A percentile compares a stretch with the other conserved stretches of the same genome.
phyloP scores from a whole-genome alignment of 2,329 filamentous ascomycete genomes.

The Fusarium miscanthi region DNA sequence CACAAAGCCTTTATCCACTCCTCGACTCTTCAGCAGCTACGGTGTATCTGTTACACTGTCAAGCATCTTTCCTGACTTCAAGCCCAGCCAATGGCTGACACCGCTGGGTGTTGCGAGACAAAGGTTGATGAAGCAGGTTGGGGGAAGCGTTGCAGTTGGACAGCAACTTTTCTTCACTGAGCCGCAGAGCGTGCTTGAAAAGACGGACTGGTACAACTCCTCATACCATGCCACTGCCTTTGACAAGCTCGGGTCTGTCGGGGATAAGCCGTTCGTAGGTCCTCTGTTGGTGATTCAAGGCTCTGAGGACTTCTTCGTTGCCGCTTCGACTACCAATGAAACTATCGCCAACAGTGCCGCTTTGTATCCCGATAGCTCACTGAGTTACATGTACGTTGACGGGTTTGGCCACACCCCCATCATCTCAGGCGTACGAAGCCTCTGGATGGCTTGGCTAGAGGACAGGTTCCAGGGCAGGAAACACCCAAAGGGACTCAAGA shows the following conservation, averaged over 20 bases:
- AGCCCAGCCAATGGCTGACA: slow-evolving; percentile 24
- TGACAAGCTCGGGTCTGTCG: background rate
- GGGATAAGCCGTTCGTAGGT: background rate
- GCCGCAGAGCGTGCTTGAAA: rapidly evolving
- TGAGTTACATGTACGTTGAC: background rate
- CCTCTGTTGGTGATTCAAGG: slow-evolving; percentile 11
- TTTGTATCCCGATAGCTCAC: rapidly evolving
- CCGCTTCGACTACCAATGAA: background rate
- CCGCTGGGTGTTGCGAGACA: slow-evolving; percentile 17
- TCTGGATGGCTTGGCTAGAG: slow-evolving; percentile 10
- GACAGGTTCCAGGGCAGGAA: background rate
- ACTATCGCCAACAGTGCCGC: background rate
- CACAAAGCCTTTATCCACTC: background rate
- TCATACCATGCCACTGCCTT: slow-evolving; percentile 18
- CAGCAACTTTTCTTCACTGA: slow-evolving; percentile 9
- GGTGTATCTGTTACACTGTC: background rate
- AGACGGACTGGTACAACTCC: background rate
- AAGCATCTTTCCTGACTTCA: slow-evolving; percentile 24
- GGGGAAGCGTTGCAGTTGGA: background rate
- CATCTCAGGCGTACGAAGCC: background rate
- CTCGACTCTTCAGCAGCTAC: background rate
- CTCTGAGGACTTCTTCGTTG: background rate
- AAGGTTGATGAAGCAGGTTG: slow-evolving; percentile 3
- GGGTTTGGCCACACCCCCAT: slow-evolving; percentile 3
- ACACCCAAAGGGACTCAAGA: rapidly evolving